Conservation (phyloP, 495 filamentous ascomycete genomes). For the Pseudomonodictys pantanalensis region DNA sequence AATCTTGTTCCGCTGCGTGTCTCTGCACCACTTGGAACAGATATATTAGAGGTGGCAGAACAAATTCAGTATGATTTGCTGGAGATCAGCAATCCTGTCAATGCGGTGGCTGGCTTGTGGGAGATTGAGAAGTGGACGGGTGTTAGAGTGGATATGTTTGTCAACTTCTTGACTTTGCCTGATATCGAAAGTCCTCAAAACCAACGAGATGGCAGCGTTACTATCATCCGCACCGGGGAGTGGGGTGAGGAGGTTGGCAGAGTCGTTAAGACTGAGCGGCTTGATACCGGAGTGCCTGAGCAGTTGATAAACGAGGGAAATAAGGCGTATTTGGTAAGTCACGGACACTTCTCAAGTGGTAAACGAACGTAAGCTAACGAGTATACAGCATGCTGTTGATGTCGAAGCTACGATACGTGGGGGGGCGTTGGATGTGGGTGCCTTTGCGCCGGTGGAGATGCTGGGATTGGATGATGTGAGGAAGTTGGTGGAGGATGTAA, state of each 20-base stretch:
- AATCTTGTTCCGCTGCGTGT: slow-evolving; percentile 54
- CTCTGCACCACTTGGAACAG: slow-evolving; percentile 25
- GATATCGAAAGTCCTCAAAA: slow-evolving; percentile 13
- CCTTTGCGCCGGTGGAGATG: slow-evolving; percentile 49
- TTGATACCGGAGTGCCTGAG: slow-evolving; percentile 21
- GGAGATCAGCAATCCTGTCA: slow-evolving; percentile 43
- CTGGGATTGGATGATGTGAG: slow-evolving; percentile 37
- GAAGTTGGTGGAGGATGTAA: slow-evolving; percentile 33
- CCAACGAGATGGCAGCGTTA: background rate
- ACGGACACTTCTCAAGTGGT: background rate
- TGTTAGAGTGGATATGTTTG: slow-evolving; percentile 49
- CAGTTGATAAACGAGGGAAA: slow-evolving; percentile 28
- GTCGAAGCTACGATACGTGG: slow-evolving; percentile 51
- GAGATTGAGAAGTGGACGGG: slow-evolving; percentile 50
- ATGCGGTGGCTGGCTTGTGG: slow-evolving; percentile 43
- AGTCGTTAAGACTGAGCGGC: background rate
- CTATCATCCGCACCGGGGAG: slow-evolving; percentile 16
- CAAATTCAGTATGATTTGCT: slow-evolving; percentile 48
- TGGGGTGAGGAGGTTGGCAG: slow-evolving; percentile 15
- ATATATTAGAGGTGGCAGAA: slow-evolving; percentile 41
- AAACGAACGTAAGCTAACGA: slow-evolving; percentile 6
- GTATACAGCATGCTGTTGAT: slow-evolving; percentile 52
- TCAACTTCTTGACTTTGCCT: slow-evolving; percentile 55
- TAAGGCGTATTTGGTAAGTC: slow-evolving; percentile 41
- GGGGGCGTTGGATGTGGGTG: slow-evolving; percentile 52